Base-by-base conservation (phyloP, 768 basidiomycete species). In the Hysterangium stoloniferum region DNA sequence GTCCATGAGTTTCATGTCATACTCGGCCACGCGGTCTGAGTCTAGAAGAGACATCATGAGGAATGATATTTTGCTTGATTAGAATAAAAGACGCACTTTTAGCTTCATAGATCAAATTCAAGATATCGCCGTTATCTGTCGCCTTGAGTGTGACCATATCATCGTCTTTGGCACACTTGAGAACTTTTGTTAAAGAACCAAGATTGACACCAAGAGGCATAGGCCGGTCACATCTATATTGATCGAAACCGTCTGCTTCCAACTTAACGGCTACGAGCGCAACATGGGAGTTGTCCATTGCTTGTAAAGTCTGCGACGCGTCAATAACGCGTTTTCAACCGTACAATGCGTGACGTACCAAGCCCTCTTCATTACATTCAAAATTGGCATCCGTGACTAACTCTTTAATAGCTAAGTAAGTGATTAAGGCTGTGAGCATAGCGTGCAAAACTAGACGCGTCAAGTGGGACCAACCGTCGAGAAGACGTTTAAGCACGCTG, bases 261-360 rank as follows among this genome's bases (percentile, higher is more conserved):
- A 99, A 77, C 54, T 85, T 78, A 41, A 96, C 91, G 6, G 90
- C 73, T 34, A 99, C 95, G 57, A 98, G 86, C 1, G 95, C 96
- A 61, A 99, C 95, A 68, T 98, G 95, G 2, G 95, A 96, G 76
- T 97, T 98, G 72, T 98, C 96, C 95, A 98, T 99, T 3, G 95
- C 96, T 72, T 98, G 95, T 4, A 99, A 78, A 48, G 80, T 80
- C 82, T 83, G 9, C 24, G 24, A 53, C 54, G 56, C 48, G 50
- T 52, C 12, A 57, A 46, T 32, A 2, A 52, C 9, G 19, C 13
- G 37, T 24, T 7, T 8, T 11, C 25, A 25, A 24, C 37, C 32
- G 29, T 35, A 15, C n/a, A 15, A 12, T 25, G 2, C 32, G 29
- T 29, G 0, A 73, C 81, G 54, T 56, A 84, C 83, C 58, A 99